A percentile compares a stretch with the other conserved stretches of the same genome.
phyloP scores from a whole-genome alignment of 2,329 filamentous ascomycete species.

The Ploettnerulaceae sp. region DNA sequence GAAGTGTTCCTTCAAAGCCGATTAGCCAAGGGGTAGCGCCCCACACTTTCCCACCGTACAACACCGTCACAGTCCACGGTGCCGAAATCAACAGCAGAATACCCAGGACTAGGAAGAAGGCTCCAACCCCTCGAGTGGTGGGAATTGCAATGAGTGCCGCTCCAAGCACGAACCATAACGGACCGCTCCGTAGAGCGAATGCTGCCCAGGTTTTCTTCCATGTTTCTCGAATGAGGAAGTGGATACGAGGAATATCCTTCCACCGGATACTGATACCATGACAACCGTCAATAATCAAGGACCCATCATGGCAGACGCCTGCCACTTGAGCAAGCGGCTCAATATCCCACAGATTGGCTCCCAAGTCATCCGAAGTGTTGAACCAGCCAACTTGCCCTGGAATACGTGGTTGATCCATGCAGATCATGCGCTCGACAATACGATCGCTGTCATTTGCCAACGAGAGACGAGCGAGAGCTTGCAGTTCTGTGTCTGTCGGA shows the following conservation, averaged over 20 bases:
- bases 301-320: slow-evolving; percentile 32
- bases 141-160: neutral
- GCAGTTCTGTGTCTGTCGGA: slow-evolving; percentile 28
- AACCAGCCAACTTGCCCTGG: slow-evolving; percentile 18
- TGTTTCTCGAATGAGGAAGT: slow-evolving; percentile 6
- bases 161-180: slow-evolving; percentile 1
- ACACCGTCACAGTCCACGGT: slow-evolving; percentile 8
- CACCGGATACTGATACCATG: slow-evolving; percentile 32
- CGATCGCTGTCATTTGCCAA: slow-evolving; percentile 32
- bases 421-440: slow-evolving; percentile 32
- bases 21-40: slow-evolving; percentile 11
- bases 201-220: slow-evolving; percentile 1
- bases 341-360: slow-evolving; percentile 32
- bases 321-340: slow-evolving; percentile 32
- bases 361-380: slow-evolving; percentile 26
- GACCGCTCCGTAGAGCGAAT: slow-evolving; percentile 9
- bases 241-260: slow-evolving; percentile 2
- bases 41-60: slow-evolving; percentile 22
- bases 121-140: neutral
- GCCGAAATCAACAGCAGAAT: slow-evolving; percentile 13
- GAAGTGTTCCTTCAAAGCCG: slow-evolving; percentile 20
- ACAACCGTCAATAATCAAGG: slow-evolving; percentile 31
- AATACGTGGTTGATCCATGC: slow-evolving; percentile 14
- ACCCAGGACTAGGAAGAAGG: slow-evolving; percentile 4
- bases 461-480: slow-evolving; percentile 31